phyloP scores from a whole-genome alignment of 2,329 filamentous ascomycete genomes.

The Xylariales sp. region DNA sequence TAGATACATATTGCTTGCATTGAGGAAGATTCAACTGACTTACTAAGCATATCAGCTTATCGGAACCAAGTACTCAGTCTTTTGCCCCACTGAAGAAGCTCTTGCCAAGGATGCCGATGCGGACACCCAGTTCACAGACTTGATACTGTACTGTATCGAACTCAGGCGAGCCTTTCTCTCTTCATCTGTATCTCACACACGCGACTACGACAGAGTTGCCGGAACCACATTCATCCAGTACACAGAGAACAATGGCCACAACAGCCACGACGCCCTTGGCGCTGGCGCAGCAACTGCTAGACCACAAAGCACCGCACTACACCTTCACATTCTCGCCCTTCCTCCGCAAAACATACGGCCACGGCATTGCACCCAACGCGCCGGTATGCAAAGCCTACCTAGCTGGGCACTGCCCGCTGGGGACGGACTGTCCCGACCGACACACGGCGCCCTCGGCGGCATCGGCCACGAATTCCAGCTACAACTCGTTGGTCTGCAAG shows the following conservation, averaged over 20 bases:
- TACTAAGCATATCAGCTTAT: too few relatives aligned
- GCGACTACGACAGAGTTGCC: constrained; percentile 21
- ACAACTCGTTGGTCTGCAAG: constrained; percentile 90
- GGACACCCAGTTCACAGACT: too few relatives aligned
- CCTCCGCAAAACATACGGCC: constrained; percentile 76
- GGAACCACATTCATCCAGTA: too few relatives aligned
- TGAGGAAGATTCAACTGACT: too few relatives aligned
- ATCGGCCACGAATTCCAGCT: constrained; percentile 40
- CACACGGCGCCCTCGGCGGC: constrained; percentile 51
- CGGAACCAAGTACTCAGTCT: too few relatives aligned
- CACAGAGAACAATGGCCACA: constrained; percentile 20
- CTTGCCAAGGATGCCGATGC: too few relatives aligned
- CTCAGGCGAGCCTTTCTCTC: too few relatives aligned
- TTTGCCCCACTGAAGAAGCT: too few relatives aligned
- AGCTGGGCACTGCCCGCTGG: constrained; percentile 81
- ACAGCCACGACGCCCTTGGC: constrained; percentile 21
- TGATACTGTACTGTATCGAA: too few relatives aligned
- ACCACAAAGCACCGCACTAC: constrained; percentile 53
- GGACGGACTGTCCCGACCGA: constrained; percentile 78
- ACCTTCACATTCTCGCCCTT: constrained; percentile 84
- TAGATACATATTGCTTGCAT: too few relatives aligned
- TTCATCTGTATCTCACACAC: neutral
- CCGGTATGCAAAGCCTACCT: constrained; percentile 84
- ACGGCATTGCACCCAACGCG: constrained; percentile 72
- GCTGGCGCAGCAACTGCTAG: constrained; percentile 46